Conservation (phyloP, 2,329 filamentous ascomycete species). For the Aspergillus tubingensis region DNA sequence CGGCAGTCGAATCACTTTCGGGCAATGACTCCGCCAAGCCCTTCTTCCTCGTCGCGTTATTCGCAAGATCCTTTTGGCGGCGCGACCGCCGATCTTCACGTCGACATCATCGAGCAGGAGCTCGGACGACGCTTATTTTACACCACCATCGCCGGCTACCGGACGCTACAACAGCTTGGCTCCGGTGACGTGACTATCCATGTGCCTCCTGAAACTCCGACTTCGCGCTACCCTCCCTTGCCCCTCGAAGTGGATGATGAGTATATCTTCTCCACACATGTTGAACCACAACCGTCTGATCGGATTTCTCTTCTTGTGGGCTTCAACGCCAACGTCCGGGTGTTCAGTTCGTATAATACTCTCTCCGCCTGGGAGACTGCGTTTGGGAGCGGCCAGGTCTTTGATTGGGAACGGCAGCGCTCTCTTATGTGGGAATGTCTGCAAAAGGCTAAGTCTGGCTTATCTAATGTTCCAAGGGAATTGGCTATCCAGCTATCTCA, state of each 20-base stretch:
- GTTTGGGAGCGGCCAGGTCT: slow-evolving; percentile 75
- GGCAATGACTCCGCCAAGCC: slow-evolving; percentile 24
- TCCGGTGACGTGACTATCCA: slow-evolving; percentile 70
- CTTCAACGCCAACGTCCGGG: slow-evolving; percentile 76
- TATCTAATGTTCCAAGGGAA: slow-evolving; percentile 68
- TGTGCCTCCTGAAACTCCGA: slow-evolving; percentile 74
- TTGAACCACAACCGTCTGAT: slow-evolving; percentile 69
- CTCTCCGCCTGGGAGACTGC: slow-evolving; percentile 78
- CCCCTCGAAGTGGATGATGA: slow-evolving; percentile 83
- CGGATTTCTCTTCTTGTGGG: slow-evolving; percentile 71
- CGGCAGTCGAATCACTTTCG: slow-evolving; percentile 22
- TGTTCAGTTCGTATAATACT: slow-evolving; percentile 78
- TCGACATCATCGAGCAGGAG: slow-evolving; percentile 46
- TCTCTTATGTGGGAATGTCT: slow-evolving; percentile 71
- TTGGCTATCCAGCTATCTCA: slow-evolving; percentile 56
- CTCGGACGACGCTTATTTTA: slow-evolving; percentile 71
- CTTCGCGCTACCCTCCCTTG: slow-evolving; percentile 74
- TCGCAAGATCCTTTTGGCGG: slow-evolving; percentile 25
- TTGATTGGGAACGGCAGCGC: slow-evolving; percentile 76
- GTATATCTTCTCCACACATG: slow-evolving; percentile 70
- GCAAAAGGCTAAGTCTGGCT: slow-evolving; percentile 67
- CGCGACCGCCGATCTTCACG: slow-evolving; percentile 19
- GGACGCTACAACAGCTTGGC: slow-evolving; percentile 76
- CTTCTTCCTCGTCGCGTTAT: slow-evolving; percentile 25
- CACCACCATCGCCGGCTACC: slow-evolving; percentile 74